Evolutionary conservation across 1,139 yeast species (phyloP).

Genomic region (Geotrichum cucujoidarum): DNA sequence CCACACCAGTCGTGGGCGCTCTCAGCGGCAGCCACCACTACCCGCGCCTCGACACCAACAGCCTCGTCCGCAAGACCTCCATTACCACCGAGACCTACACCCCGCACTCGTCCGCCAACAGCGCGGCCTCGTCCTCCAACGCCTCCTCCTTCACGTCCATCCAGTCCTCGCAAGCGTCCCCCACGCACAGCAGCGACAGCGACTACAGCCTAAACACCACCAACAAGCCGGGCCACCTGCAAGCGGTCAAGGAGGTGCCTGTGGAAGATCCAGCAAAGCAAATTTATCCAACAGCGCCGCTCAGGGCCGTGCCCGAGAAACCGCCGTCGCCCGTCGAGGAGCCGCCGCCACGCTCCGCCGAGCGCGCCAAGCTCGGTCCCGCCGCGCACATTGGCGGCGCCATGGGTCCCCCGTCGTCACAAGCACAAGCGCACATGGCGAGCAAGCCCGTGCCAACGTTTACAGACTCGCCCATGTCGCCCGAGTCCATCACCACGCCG

Average conservation of each 20-base stretch:
- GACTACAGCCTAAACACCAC: too few relatives aligned
- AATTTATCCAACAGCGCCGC: neutral
- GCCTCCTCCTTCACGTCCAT: neutral
- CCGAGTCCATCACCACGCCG: neutral
- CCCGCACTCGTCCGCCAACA: neutral
- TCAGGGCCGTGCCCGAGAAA: neutral
- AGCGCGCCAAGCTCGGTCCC: neutral
- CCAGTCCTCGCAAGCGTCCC: neutral
- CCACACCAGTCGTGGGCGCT: too few relatives aligned
- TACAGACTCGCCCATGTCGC: neutral
- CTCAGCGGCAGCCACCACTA: neutral
- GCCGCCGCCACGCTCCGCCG: constrained; percentile 3
- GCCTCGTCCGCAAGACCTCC: too few relatives aligned
- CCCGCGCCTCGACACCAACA: neutral
- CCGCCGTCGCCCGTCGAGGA: neutral
- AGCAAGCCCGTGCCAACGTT: neutral
- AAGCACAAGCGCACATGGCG: too few relatives aligned
- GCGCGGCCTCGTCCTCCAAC: neutral
- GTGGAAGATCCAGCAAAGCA: too few relatives aligned
- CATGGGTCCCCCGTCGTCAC: neutral
- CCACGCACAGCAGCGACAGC: too few relatives aligned
- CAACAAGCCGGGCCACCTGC: neutral
- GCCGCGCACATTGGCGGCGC: neutral
- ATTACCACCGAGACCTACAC: too few relatives aligned
- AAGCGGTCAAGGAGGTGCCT: neutral